phyloP scores from a whole-genome alignment of 371 early-diverging fungal species.

The Mucor saturninus region DNA sequence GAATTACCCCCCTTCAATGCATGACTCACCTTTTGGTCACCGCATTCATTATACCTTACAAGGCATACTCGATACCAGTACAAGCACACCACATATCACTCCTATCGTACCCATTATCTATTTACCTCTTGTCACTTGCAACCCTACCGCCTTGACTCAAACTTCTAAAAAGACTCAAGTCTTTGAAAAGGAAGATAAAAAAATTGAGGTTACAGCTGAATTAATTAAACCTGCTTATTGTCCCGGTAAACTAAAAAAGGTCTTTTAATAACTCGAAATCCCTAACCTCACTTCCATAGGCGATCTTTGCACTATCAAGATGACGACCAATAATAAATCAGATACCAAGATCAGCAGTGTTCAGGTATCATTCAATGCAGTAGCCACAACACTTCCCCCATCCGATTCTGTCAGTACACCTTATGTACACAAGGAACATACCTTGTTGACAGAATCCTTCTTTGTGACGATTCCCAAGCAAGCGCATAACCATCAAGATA shows the following conservation, averaged over 20 bases:
- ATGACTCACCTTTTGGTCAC: constrained; percentile 37
- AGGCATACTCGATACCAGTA: constrained; percentile 34
- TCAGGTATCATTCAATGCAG: constrained; percentile 36
- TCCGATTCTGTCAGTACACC: constrained; percentile 5
- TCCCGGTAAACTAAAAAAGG: constrained; percentile 45
- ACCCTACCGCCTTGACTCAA: background rate
- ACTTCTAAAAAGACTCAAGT: constrained; percentile 20
- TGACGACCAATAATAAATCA: constrained; percentile 41
- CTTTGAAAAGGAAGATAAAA: constrained; percentile 27
- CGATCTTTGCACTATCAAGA: constrained; percentile 44
- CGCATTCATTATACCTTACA: constrained; percentile 42
- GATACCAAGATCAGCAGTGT: constrained; percentile 41
- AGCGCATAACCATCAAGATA: constrained; percentile 34
- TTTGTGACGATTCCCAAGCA: constrained; percentile 37
- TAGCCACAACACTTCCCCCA: constrained; percentile 18
- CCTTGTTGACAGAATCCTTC: constrained; percentile 34
- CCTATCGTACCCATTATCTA: constrained; percentile 34
- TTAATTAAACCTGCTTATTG: constrained; percentile 45
- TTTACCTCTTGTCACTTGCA: constrained; percentile 38
- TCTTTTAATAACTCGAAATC: background rate
- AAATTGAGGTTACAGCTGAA: constrained; percentile 36
- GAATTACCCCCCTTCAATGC: constrained; percentile 51
- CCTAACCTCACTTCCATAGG: constrained; percentile 21
- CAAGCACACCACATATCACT: constrained; percentile 14
- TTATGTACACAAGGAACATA: constrained; percentile 31